These are phyloP conservation scores for Sarocladium kiliense DNA, from an alignment of 2,329 filamentous ascomycete species.

Conservation along the genomic window DNA sequence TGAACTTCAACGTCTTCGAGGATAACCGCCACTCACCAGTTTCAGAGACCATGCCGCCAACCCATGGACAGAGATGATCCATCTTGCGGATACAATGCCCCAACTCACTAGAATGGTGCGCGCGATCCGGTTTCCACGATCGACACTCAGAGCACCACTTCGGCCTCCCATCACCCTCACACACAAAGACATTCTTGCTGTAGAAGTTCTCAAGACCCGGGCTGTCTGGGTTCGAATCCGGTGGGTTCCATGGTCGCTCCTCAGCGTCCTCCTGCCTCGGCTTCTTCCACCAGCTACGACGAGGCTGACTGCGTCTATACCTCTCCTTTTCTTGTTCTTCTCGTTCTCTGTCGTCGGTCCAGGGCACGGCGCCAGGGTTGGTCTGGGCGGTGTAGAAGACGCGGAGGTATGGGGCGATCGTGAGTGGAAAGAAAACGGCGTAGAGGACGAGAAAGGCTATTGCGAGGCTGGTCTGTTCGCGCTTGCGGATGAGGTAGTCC, in stretches of 20 bases:
- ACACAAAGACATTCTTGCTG: slow-evolving; percentile 76
- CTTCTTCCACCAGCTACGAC: slow-evolving; percentile 11
- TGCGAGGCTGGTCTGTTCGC: slow-evolving; percentile 49
- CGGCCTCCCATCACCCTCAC: slow-evolving; percentile 76
- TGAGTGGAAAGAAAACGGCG: slow-evolving; percentile 64
- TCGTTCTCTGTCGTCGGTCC: slow-evolving; percentile 38
- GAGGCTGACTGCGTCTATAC: background rate
- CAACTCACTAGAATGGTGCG: slow-evolving; percentile 81
- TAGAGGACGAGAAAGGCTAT: slow-evolving; percentile 68
- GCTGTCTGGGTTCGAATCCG: slow-evolving; percentile 51
- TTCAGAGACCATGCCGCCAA: slow-evolving; percentile 88
- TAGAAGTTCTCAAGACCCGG: slow-evolving; percentile 73
- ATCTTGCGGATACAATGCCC: slow-evolving; percentile 80
- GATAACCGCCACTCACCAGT: slow-evolving; percentile 53
- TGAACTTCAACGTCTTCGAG: background rate
- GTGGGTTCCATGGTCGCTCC: slow-evolving; percentile 26
- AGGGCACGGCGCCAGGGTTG: slow-evolving; percentile 70
- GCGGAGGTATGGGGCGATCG: slow-evolving; percentile 65
- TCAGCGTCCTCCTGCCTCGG: slow-evolving; percentile 20
- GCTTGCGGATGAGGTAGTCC: slow-evolving; percentile 58
- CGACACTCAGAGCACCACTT: slow-evolving; percentile 80
- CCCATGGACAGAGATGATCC: slow-evolving; percentile 96
- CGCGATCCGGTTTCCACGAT: slow-evolving; percentile 83
- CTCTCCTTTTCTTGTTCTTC: slow-evolving; percentile 12
- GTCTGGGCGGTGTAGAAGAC: slow-evolving; percentile 62